phyloP scores from a whole-genome alignment of 106 monocot genomes.

The Allium fistulosum region DNA sequence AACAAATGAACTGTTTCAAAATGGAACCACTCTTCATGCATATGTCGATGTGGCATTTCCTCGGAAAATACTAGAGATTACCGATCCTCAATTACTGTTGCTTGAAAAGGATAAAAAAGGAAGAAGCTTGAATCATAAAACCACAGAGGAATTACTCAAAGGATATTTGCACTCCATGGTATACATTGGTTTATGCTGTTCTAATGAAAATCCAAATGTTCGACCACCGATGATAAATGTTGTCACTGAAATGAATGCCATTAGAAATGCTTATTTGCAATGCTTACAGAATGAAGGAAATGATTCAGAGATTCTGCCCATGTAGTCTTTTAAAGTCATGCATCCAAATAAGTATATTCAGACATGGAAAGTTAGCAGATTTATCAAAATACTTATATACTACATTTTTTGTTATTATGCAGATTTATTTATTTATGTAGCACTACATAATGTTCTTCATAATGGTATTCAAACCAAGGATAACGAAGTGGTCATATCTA shows the following conservation, averaged over 20 bases:
- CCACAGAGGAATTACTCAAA: not conserved
- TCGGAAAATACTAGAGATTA: constrained; percentile 6
- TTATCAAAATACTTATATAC: too few species aligned
- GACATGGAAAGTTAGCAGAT: too few species aligned
- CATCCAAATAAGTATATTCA: too few species aligned
- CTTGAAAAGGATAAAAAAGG: not conserved
- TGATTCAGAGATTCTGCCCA: not conserved
- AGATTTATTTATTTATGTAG: too few species aligned
- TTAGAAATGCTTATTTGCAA: not conserved
- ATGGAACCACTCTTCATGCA: not conserved
- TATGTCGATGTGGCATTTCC: constrained; percentile 13
- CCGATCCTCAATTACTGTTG: constrained; percentile 6
- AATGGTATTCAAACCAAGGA: too few species aligned
- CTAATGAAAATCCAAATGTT: constrained; percentile 14
- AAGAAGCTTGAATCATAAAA: not conserved
- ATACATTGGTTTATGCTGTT: constrained; percentile 17
- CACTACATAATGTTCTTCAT: too few species aligned
- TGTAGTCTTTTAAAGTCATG: too few species aligned
- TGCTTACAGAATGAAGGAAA: not conserved
- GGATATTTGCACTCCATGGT: constrained; percentile 1
- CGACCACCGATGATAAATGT: constrained; percentile 11
- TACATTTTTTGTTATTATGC: too few species aligned
- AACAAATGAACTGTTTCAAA: constrained; percentile 9
- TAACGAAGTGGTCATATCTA: too few species aligned
- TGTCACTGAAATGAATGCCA: constrained; percentile 1